Evolutionary conservation across 2,329 filamentous ascomycete species (phyloP).

Genomic region (Amylocarpus encephaloides): DNA sequence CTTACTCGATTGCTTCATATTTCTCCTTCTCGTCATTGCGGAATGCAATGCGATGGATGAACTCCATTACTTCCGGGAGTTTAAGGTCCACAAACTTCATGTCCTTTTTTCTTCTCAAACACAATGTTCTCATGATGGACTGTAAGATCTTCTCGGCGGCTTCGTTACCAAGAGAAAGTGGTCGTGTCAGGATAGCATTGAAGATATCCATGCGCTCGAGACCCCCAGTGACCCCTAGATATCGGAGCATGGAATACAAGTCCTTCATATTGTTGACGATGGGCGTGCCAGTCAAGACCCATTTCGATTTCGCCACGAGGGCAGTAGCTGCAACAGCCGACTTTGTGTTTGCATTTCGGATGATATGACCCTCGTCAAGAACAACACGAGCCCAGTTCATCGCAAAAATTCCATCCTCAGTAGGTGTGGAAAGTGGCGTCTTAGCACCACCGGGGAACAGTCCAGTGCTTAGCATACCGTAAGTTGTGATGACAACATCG

Average conservation of each 20-base stretch:
- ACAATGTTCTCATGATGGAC: constrained; percentile 72
- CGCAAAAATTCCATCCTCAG: constrained; percentile 50
- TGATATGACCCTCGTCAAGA: constrained; percentile 76
- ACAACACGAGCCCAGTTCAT: constrained; percentile 72
- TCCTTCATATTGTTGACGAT: constrained; percentile 81
- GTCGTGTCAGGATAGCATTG: constrained; percentile 63
- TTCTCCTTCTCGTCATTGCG: constrained; percentile 66
- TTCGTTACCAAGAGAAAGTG: constrained; percentile 51
- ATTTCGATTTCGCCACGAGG: constrained; percentile 64
- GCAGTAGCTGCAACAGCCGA: constrained; percentile 61
- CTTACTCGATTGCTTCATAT: constrained; percentile 66
- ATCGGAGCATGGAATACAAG: constrained; percentile 72
- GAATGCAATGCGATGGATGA: constrained; percentile 69
- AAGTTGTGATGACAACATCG: constrained; percentile 78
- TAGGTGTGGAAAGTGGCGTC: constrained; percentile 35
- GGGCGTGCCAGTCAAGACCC: constrained; percentile 75
- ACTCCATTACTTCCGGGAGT: constrained; percentile 71
- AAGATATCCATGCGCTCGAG: constrained; percentile 69
- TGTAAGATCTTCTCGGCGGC: constrained; percentile 62
- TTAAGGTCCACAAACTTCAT: constrained; percentile 83
- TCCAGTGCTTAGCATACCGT: constrained; percentile 68
- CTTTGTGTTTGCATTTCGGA: constrained; percentile 72
- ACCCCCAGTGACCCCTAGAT: constrained; percentile 69
- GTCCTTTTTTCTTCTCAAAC: constrained; percentile 75
- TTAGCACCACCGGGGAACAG: constrained; percentile 44